Percentiles rank a stretch among this genome's conserved stretches.
Conservation (phyloP, 2,329 filamentous ascomycete species). For the Fragosphaeria purpurea region DNA sequence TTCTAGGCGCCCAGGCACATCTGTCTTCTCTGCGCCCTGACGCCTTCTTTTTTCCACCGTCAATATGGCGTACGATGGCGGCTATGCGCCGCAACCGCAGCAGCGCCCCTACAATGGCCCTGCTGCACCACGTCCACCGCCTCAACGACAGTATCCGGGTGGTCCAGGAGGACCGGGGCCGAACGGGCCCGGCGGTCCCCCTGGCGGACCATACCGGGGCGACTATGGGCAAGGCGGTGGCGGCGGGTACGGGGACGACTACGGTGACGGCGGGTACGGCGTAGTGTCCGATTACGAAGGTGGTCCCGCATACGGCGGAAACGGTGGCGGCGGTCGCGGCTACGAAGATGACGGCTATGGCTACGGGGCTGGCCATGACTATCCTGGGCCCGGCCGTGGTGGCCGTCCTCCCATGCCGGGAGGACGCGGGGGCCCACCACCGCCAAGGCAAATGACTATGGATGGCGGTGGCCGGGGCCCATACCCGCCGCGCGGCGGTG, state of each 20-base stretch:
- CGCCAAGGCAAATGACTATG: conserved; percentile 28
- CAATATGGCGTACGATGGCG: conserved; percentile 42
- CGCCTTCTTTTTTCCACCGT: not conserved
- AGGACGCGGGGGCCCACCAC: conserved; percentile 35
- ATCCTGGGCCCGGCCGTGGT: conserved; percentile 31
- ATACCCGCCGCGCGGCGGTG: conserved; percentile 26
- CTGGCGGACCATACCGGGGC: conserved; percentile 27
- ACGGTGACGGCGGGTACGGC: conserved; percentile 21
- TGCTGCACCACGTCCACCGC: conserved; percentile 30
- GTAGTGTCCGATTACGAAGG: conserved; percentile 21
- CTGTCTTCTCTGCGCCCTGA: not conserved
- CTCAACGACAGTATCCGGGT: conserved; percentile 25
- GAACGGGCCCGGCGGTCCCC: conserved; percentile 15
- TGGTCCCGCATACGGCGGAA: conserved; percentile 33
- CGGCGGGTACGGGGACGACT: conserved; percentile 29
- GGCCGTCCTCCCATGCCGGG: conserved; percentile 32
- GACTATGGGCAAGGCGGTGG: conserved; percentile 27
- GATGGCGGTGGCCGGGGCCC: conserved; percentile 21
- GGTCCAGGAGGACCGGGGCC: conserved; percentile 21
- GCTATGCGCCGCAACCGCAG: conserved; percentile 27
- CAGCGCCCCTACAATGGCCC: conserved; percentile 40
- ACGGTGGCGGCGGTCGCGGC: conserved; percentile 30
- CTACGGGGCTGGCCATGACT: conserved; percentile 34
- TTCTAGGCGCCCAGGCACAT: not conserved
- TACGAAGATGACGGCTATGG: conserved; percentile 36